Conservation (phyloP, 768 basidiomycete genomes). For the Megacollybia marginata region DNA sequence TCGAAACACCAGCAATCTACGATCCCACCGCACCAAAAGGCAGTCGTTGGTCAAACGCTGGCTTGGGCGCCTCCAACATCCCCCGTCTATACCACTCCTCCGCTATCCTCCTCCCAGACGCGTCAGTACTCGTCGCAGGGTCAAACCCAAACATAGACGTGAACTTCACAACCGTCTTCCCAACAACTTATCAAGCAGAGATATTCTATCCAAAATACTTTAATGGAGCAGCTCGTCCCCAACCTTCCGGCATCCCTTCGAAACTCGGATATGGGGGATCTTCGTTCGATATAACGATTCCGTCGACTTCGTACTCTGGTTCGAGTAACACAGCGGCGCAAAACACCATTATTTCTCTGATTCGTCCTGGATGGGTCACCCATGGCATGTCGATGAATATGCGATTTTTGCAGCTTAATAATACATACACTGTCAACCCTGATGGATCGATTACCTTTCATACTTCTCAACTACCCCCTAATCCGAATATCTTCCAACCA, state of each 20-base stretch:
- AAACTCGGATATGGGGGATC: slow-evolving; percentile 78
- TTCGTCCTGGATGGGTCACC: slow-evolving; percentile 79
- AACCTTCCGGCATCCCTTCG: slow-evolving; percentile 58
- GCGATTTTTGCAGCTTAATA: slow-evolving; percentile 74
- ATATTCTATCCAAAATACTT: slow-evolving; percentile 93
- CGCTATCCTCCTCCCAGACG: slow-evolving; percentile 82
- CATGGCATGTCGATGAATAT: slow-evolving; percentile 90
- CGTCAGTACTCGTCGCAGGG: slow-evolving; percentile 81
- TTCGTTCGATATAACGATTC: slow-evolving; percentile 69
- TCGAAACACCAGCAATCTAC: slow-evolving; percentile 74
- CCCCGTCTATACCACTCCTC: slow-evolving; percentile 88
- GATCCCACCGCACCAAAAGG: slow-evolving; percentile 69
- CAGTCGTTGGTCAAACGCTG: slow-evolving; percentile 63
- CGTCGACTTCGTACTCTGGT: slow-evolving; percentile 59
- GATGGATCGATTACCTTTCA: slow-evolving; percentile 78
- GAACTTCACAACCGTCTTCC: slow-evolving; percentile 49
- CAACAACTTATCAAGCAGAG: slow-evolving; percentile 78
- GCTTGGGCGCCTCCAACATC: slow-evolving; percentile 54
- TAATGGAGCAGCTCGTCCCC: slow-evolving; percentile 58
- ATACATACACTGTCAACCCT: slow-evolving; percentile 73
- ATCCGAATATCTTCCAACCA: slow-evolving; percentile 81
- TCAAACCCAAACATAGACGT: slow-evolving; percentile 92
- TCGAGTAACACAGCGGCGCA: slow-evolving; percentile 62
- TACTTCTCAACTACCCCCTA: slow-evolving; percentile 77
- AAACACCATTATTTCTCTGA: slow-evolving; percentile 67